Conservation (phyloP, 495 filamentous ascomycete species). For the Glarea lozoyensis region DNA sequence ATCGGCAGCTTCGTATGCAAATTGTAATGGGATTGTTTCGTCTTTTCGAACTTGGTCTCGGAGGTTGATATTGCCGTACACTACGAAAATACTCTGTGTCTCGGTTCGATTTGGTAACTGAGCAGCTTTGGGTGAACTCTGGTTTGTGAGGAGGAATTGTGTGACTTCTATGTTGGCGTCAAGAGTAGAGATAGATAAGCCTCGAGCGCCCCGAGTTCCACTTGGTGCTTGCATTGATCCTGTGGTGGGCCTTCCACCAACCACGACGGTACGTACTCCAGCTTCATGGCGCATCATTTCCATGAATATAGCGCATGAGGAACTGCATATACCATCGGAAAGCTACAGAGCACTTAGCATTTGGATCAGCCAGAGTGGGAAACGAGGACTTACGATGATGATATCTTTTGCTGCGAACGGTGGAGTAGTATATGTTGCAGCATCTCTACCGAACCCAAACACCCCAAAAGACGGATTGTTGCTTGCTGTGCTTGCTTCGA, state of each 20-base stretch:
- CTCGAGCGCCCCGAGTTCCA: constrained; percentile 26
- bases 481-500: constrained; percentile 15
- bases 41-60: constrained; percentile 29
- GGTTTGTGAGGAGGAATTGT: constrained; percentile 12
- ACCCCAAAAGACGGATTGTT: constrained; percentile 16
- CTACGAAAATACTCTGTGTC: constrained; percentile 24
- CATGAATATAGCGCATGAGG: constrained; percentile 40
- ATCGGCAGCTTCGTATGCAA: constrained; percentile 41
- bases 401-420: constrained; percentile 43
- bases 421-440: constrained; percentile 19
- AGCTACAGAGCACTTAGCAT: constrained; percentile 14
- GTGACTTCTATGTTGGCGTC: constrained; percentile 25
- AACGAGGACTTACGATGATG: constrained; percentile 25
- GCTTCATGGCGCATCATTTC: constrained; percentile 43
- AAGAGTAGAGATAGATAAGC: constrained; percentile 12
- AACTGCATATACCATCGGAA: constrained; percentile 39
- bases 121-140: constrained; percentile 13
- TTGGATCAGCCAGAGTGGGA: neutral
- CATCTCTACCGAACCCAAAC: constrained; percentile 31
- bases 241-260: constrained; percentile 34
- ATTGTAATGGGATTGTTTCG: constrained; percentile 37
- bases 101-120: constrained; percentile 20
- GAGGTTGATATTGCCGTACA: constrained; percentile 27
- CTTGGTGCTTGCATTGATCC: constrained; percentile 34
- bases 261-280: constrained; percentile 36